Percentiles rank a stretch among this genome's conserved stretches.
Conservation (phyloP, 2,329 filamentous ascomycete genomes). For the Colletotrichum destructivum region DNA sequence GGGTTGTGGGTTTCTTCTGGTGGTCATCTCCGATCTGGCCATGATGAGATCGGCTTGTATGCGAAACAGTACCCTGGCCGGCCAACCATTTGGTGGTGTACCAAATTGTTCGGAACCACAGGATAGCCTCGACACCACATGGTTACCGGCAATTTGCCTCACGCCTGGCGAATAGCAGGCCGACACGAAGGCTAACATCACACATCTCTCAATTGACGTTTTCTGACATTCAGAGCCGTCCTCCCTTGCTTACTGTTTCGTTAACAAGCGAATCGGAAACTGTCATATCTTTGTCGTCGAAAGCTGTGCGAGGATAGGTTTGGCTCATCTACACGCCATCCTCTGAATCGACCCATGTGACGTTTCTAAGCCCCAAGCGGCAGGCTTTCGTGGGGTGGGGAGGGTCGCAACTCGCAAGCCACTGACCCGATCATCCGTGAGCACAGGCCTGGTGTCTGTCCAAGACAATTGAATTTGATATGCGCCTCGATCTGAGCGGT, state of each 20-base stretch:
- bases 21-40: constrained; percentile 27
- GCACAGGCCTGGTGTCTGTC: constrained; percentile 23
- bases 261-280: constrained; percentile 3
- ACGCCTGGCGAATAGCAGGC: background rate
- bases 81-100: constrained; percentile 19
- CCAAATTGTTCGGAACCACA: background rate
- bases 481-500: constrained; percentile 23
- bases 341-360: constrained; percentile 11
- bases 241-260: background rate
- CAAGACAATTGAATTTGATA: constrained; percentile 12
- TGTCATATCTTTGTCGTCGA: constrained; percentile 1
- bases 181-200: too few relatives aligned
- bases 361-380: constrained; percentile 24
- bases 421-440: constrained; percentile 28
- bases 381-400: constrained; percentile 12
- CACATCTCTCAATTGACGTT: background rate
- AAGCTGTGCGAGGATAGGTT: background rate
- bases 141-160: background rate
- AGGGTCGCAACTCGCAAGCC: constrained; percentile 7
- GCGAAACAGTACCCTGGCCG: constrained; percentile 9
- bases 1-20: constrained; percentile 5
- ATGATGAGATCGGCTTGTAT: constrained; percentile 26
- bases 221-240: background rate
- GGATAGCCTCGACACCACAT: background rate
- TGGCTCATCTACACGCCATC: constrained; percentile 1